These are phyloP conservation scores for Clohesyomyces aquaticus DNA, from an alignment of 495 filamentous ascomycete genomes.

Conservation along the genomic window DNA sequence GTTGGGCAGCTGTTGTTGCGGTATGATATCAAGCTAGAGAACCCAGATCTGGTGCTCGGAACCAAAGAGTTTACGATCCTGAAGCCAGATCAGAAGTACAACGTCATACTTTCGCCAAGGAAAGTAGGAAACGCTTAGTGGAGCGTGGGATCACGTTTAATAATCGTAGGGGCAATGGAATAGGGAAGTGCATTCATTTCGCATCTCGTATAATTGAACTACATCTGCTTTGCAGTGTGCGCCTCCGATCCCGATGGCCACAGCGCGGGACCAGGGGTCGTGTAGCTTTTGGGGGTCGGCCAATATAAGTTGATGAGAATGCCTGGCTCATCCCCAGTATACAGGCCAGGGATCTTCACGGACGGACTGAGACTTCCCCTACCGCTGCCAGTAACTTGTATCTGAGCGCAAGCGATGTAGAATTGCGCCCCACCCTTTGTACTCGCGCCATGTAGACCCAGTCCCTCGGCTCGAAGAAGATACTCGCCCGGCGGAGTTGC, in stretches of 20 bases:
- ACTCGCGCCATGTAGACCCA: conserved; percentile 54
- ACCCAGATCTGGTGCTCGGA: conserved; percentile 25
- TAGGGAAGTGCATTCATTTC: background rate
- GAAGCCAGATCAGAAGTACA: conserved; percentile 35
- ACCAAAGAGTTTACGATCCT: conserved; percentile 38
- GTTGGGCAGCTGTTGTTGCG: conserved; percentile 30
- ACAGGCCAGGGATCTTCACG: conserved; percentile 28
- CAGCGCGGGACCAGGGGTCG: conserved; percentile 7
- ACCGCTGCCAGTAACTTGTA: conserved; percentile 34
- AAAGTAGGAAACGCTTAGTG: background rate
- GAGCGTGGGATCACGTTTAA: background rate
- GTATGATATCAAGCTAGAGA: conserved; percentile 34
- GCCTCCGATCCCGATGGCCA: conserved; percentile 8
- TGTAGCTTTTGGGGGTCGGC: conserved; percentile 13
- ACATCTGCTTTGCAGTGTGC: conserved; percentile 13
- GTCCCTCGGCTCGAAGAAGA: conserved; percentile 62
- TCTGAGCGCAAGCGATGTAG: conserved; percentile 39
- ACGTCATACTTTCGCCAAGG: conserved; percentile 7
- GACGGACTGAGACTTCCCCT: conserved; percentile 19
- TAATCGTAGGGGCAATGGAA: background rate
- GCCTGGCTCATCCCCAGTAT: conserved; percentile 24
- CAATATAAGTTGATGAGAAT: conserved; percentile 23
- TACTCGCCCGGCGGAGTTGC: conserved; percentile 61
- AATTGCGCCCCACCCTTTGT: conserved; percentile 36
- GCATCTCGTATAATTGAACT: too few species aligned